Conservation (phyloP, 2,329 filamentous ascomycete genomes). For the Epichloe uncinata region DNA sequence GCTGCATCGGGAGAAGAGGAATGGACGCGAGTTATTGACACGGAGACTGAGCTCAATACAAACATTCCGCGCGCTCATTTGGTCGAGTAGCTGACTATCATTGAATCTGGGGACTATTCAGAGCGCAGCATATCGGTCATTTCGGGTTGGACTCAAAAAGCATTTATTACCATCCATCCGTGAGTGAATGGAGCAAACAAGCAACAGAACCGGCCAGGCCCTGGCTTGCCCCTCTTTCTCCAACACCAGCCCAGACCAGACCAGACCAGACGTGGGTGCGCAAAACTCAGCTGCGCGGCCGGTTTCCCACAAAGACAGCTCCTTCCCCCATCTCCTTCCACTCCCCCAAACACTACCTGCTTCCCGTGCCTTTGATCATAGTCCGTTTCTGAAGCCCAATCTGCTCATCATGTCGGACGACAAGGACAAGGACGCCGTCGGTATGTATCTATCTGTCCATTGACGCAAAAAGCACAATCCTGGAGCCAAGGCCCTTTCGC, state of each 20-base stretch:
- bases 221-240: slow-evolving; percentile 2
- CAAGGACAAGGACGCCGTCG: slow-evolving; percentile 33
- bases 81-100: no score
- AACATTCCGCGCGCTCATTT: no score
- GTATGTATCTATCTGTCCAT: slow-evolving; percentile 21
- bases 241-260: background rate
- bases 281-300: background rate
- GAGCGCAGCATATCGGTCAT: background rate
- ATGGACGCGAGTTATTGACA: background rate
- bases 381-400: background rate
- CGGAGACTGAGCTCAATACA: background rate
- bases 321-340: slow-evolving; percentile 4
- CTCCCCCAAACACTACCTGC: background rate
- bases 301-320: slow-evolving; percentile 4
- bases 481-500: background rate
- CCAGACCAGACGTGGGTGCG: background rate
- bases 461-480: background rate
- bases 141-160: no score
- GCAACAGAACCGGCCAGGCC: background rate
- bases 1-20: no score
- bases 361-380: background rate
- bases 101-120: no score
- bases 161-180: no score
- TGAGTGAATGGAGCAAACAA: no score
- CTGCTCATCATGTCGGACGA: slow-evolving; percentile 30